Conservation (phyloP, 2,329 filamentous ascomycete genomes). For the Trichoderma polysporum region DNA sequence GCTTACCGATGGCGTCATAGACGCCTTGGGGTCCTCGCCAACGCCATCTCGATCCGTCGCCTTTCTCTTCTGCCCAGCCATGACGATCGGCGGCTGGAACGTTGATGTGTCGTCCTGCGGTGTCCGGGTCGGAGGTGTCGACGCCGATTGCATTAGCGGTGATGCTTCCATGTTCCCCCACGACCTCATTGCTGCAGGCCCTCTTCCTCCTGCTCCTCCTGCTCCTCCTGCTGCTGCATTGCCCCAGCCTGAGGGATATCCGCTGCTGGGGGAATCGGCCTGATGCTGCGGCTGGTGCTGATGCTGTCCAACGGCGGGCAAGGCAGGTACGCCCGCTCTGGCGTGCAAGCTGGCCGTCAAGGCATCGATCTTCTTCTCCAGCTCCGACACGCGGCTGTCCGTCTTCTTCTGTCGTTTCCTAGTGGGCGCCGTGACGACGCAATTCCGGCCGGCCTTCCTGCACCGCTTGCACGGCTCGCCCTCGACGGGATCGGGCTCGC, state of each 20-base stretch:
- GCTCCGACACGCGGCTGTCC: conserved; percentile 81
- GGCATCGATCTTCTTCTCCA: conserved; percentile 91
- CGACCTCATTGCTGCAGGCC: background rate
- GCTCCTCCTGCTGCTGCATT: background rate
- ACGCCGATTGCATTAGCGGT: conserved; percentile 15
- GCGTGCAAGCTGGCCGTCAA: conserved; percentile 77
- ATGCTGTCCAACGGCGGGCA: background rate
- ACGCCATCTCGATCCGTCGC: conserved; percentile 8
- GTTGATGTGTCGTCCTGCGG: conserved; percentile 7
- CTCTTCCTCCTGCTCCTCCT: background rate
- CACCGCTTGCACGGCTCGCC: conserved; percentile 71
- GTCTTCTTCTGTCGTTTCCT: conserved; percentile 89
- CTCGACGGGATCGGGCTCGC: conserved; percentile 69
- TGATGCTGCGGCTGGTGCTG: background rate
- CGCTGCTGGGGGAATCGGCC: background rate
- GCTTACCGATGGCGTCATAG: conserved; percentile 6
- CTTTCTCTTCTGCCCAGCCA: conserved; percentile 21
- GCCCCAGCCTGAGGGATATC: background rate
- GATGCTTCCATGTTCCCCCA: conserved; percentile 18
- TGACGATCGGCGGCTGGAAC: conserved; percentile 21
- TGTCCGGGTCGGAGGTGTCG: background rate
- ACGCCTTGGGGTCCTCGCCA: conserved; percentile 5
- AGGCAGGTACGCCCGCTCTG: conserved; percentile 26
- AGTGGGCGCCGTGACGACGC: conserved; percentile 71
- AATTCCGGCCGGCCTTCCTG: conserved; percentile 74